phyloP scores from a whole-genome alignment of 1,284 basidiomycete species.

The Ustilago xerochloae region DNA sequence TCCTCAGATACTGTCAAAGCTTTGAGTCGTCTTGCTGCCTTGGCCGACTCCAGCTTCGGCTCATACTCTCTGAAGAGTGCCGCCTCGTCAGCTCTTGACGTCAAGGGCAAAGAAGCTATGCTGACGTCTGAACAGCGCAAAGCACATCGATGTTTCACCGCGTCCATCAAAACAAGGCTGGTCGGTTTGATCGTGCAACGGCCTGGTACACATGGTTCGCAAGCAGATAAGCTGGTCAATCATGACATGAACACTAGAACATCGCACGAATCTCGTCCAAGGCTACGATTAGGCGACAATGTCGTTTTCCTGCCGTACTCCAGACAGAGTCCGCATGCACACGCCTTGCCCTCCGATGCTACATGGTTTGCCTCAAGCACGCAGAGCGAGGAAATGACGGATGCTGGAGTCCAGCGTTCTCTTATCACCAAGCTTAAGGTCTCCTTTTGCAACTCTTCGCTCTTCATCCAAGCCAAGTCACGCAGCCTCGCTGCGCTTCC shows the following conservation, averaged over 20 bases:
- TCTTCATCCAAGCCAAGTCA: slow-evolving; percentile 8
- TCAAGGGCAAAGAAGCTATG: slow-evolving; percentile 24
- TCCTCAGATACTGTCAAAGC: slow-evolving; percentile 9
- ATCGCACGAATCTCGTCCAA: neutral
- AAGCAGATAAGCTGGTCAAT: neutral
- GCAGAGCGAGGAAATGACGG: neutral
- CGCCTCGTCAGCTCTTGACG: neutral
- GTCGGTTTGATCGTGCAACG: neutral
- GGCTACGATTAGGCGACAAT: slow-evolving; percentile 13
- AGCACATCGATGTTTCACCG: slow-evolving; percentile 27
- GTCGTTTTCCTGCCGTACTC: slow-evolving; percentile 22
- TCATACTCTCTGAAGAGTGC: slow-evolving; percentile 17
- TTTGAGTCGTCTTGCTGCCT: neutral
- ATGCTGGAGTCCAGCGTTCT: slow-evolving; percentile 4
- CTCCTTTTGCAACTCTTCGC: neutral
- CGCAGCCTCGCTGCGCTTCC: slow-evolving; percentile 22
- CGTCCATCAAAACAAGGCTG: slow-evolving; percentile 7
- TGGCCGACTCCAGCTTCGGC: slow-evolving; percentile 8
- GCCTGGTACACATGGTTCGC: neutral
- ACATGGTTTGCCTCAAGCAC: slow-evolving; percentile 4
- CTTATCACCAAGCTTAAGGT: slow-evolving; percentile 7
- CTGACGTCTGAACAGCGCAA: slow-evolving; percentile 22
- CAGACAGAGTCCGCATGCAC: neutral
- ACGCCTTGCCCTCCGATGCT: neutral
- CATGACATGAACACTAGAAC: neutral